A percentile compares a stretch with the other conserved stretches of the same genome.
Conservation (phyloP, 352 stramenopile genomes). For the Phytophthora meadii region DNA sequence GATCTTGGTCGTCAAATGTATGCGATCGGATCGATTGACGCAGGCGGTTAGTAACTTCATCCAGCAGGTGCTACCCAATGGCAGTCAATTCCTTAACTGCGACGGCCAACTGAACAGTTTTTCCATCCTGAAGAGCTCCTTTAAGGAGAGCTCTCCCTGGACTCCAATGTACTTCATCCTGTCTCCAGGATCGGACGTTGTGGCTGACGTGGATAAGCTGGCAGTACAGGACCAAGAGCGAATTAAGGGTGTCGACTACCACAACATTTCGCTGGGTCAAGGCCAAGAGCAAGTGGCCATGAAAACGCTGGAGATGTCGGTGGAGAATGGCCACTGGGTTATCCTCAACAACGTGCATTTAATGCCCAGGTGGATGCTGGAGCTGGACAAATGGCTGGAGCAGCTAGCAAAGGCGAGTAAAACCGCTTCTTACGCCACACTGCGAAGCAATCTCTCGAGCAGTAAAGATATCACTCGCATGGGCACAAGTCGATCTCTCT, state of each 20-base stretch:
- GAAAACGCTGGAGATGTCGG: constrained; percentile 82
- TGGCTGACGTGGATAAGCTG: constrained; percentile 95
- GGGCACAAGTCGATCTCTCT: constrained; percentile 30
- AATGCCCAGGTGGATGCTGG: constrained; percentile 94
- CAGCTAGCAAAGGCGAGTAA: constrained; percentile 68
- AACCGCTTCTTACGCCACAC: constrained; percentile 50
- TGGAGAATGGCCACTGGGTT: constrained; percentile 94
- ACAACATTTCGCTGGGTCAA: constrained; percentile 95
- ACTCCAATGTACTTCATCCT: constrained; percentile 99
- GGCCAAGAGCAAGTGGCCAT: constrained; percentile 94
- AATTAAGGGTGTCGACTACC: constrained; percentile 95
- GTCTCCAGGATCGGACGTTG: constrained; percentile 96
- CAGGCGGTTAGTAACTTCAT: constrained; percentile 96
- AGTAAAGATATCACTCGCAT: constrained; percentile 32
- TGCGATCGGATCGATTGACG: constrained; percentile 94
- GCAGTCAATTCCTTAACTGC: constrained; percentile 83
- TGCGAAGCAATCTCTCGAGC: constrained; percentile 30
- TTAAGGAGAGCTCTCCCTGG: constrained; percentile 93
- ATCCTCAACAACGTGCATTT: constrained; percentile 96
- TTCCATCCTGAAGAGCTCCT: constrained; percentile 94
- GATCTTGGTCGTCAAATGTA: constrained; percentile 94
- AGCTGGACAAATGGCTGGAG: constrained; percentile 94
- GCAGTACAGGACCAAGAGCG: constrained; percentile 92
- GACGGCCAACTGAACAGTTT: constrained; percentile 94
- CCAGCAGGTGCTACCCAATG: constrained; percentile 70